Evolutionary conservation across 2,329 filamentous ascomycete genomes (phyloP).

Genomic region (Xylaria sp.): DNA sequence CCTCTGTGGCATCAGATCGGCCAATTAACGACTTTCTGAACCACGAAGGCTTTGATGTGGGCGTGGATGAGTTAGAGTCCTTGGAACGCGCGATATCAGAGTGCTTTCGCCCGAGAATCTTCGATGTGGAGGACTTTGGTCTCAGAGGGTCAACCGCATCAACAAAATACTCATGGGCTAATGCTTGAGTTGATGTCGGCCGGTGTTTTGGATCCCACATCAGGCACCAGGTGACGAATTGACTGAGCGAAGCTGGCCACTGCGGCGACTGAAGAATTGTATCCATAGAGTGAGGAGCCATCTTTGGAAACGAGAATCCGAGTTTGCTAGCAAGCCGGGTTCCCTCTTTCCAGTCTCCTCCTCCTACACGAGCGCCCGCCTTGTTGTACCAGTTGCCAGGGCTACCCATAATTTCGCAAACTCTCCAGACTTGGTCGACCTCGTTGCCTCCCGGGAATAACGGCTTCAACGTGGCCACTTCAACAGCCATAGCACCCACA

Average conservation of each 20-base stretch:
- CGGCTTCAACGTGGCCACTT: slow-evolving; percentile 95
- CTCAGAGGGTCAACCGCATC: slow-evolving; percentile 92
- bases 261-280: slow-evolving; percentile 90
- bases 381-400: slow-evolving; percentile 99
- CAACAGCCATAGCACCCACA: slow-evolving; percentile 97
- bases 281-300: slow-evolving; percentile 97
- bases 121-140: slow-evolving; percentile 89
- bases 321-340: slow-evolving; percentile 92
- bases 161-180: slow-evolving; percentile 92
- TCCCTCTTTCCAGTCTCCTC: slow-evolving; percentile 97
- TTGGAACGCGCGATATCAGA: slow-evolving; percentile 81
- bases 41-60: slow-evolving; percentile 90
- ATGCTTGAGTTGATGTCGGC: slow-evolving; percentile 91
- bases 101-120: slow-evolving; percentile 87
- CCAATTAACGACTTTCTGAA: slow-evolving; percentile 95
- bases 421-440: slow-evolving; percentile 98
- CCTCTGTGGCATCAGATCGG: slow-evolving; percentile 74
- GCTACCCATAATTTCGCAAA: slow-evolving; percentile 99
- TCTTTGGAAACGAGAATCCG: slow-evolving; percentile 98
- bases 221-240: slow-evolving; percentile 97
- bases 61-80: slow-evolving; percentile 65
- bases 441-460: slow-evolving; percentile 98
- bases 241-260: slow-evolving; percentile 87
- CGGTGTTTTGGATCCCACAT: slow-evolving; percentile 98
- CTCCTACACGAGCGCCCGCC: slow-evolving; percentile 83